Base-by-base conservation (phyloP, 1,284 basidiomycete genomes). In the Ustilago sp. region DNA sequence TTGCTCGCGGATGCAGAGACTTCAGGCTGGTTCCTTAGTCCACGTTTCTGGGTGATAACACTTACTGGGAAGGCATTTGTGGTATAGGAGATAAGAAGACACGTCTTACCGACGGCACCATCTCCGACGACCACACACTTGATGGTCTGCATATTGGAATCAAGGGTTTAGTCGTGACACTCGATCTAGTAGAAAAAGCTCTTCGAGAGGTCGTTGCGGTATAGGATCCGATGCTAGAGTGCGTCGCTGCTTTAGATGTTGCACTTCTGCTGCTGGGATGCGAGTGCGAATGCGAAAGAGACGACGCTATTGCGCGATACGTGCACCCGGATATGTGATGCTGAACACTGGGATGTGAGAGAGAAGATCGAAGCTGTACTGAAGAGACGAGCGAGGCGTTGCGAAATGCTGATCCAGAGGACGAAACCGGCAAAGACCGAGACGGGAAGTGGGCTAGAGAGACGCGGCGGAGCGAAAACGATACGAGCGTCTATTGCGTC, bases 101-200 rank as follows among this genome's bases (percentile, higher is more conserved):
- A 85, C 52, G 84, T 85, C 77, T 85, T 85, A 45, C 84, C 84
- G 62, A 85, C 83, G 59, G 84, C 84, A 83, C 84, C 84, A 70
- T 85, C 83, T 52, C 84, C 84, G 34, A 85, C 84, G 55, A 85
- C 84, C 50, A 85, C 84, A 69, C 81, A 83, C 48, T 83, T 83
- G 78, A 83, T 83, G 53, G 81, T 83, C 79, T 83, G 81, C 81
- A 83, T 83, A 28, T 56, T 74, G 45, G 11, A 32, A 28, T 28
- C 23, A 28, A 28, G 23, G 17, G 17, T 51, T 8, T 32, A 31
- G 9, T 34, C 31, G 28, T 32, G 3, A 19, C 8, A 13, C 35
- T 50, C 15, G 8, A 50, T 32, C 48, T 32, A 32, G 28, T 50
- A 50, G 31, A 28, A 28, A 13, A 12, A 48, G 11, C 13, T 50